Evolutionary conservation across 2,329 filamentous ascomycete genomes (phyloP).

Genomic region (Ceratocystis destructans): DNA sequence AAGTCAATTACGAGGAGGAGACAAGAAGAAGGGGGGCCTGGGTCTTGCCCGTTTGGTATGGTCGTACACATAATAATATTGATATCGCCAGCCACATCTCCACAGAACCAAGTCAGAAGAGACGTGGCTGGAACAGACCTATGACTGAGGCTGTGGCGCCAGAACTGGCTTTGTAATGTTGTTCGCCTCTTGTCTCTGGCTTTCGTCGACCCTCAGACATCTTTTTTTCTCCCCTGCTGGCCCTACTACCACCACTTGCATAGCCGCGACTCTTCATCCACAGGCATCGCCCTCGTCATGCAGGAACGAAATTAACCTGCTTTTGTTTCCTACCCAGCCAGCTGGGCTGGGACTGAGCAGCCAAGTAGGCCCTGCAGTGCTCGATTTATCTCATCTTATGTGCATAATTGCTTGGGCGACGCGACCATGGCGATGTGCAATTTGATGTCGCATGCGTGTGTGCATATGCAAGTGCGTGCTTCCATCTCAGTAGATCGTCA

Average conservation of each 20-base stretch:
- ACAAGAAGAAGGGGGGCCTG: no score
- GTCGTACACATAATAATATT: neutral
- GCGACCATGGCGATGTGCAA: neutral
- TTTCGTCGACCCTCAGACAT: neutral
- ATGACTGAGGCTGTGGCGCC: neutral
- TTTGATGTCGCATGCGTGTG: neutral
- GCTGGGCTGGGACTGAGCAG: neutral
- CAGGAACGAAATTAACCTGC: constrained; percentile 5
- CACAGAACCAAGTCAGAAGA: neutral
- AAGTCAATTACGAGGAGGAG: no score
- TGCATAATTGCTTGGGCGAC: constrained; percentile 8
- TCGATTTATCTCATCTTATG: neutral
- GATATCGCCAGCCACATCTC: neutral
- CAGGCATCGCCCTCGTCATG: neutral
- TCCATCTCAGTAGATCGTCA: neutral
- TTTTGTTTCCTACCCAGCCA: neutral
- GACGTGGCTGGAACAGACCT: neutral
- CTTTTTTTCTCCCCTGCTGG: neutral
- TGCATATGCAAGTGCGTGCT: neutral
- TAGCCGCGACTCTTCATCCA: no score
- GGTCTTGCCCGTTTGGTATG: neutral
- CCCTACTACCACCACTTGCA: no score
- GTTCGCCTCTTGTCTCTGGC: neutral
- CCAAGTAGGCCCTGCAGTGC: neutral
- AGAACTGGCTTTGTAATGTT: neutral